These are phyloP conservation scores for Eragrostis tef DNA, from an alignment of 202 grass and related monocot genomes.

Conservation along the genomic window DNA sequence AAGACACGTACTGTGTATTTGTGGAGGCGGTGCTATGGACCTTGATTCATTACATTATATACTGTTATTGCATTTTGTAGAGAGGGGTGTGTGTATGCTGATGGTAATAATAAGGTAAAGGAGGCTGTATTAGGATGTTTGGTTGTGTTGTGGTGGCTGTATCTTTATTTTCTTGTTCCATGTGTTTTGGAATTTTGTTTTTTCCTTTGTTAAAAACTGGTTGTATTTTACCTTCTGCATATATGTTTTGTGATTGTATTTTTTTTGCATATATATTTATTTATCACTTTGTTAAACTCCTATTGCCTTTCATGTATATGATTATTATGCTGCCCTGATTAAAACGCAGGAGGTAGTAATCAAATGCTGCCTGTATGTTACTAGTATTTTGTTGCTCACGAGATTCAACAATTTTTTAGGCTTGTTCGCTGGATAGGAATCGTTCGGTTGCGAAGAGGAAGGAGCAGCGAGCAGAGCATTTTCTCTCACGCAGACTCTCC, in stretches of 20 bases:
- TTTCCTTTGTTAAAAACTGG: constrained; percentile 1
- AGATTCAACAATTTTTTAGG: no score
- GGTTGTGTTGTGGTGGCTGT: constrained; percentile 38
- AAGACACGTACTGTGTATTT: constrained; percentile 48
- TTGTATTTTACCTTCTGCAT: constrained; percentile 29
- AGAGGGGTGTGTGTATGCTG: constrained; percentile 35
- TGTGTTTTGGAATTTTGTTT: constrained; percentile 8
- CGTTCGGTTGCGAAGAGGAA: no score
- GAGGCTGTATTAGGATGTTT: constrained; percentile 29
- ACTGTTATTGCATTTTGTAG: constrained; percentile 63
- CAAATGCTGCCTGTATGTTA: no score
- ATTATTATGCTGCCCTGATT: no score
- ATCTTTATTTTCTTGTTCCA: not conserved
- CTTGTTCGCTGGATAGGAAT: no score
- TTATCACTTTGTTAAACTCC: no score
- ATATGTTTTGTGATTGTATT: constrained; percentile 4
- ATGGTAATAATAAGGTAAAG: constrained; percentile 39
- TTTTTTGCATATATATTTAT: no score
- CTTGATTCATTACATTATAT: constrained; percentile 41
- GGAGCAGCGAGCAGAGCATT: no score
- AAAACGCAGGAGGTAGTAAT: no score
- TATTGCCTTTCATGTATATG: no score
- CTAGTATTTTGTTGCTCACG: no score
- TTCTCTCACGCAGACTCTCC: no score
- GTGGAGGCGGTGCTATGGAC: not conserved